A percentile compares a stretch with the other conserved stretches of the same genome.
phyloP scores from a whole-genome alignment of 2,329 filamentous ascomycete genomes.

The Graphilbum fragrans region DNA sequence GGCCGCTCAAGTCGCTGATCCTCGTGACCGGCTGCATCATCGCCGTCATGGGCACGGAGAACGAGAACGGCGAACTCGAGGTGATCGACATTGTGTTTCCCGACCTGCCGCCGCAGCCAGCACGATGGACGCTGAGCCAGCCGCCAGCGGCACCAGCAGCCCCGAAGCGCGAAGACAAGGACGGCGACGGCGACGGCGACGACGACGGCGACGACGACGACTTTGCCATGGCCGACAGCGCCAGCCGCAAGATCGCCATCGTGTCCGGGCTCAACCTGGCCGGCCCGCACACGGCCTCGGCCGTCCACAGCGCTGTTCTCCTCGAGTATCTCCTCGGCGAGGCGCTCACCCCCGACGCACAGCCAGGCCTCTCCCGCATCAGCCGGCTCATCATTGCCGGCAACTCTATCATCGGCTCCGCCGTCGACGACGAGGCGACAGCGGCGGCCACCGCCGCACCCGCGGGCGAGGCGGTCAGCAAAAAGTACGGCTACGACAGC shows the following conservation, averaged over 20 bases:
- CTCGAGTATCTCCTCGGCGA: conserved; percentile 85
- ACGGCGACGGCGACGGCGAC: conserved; percentile 26
- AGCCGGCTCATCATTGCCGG: conserved; percentile 83
- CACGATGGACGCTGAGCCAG: conserved; percentile 62
- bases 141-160: conserved; percentile 11
- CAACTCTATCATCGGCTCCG: conserved; percentile 56
- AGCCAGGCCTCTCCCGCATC: conserved; percentile 53
- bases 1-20: conserved; percentile 51
- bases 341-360: conserved; percentile 46
- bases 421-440: conserved; percentile 17
- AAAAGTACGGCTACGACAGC: conserved; percentile 88
- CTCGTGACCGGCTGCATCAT: conserved; percentile 90
- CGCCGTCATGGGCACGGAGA: conserved; percentile 91
- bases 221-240: conserved; percentile 10
- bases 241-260: conserved; percentile 57
- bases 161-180: conserved; percentile 20
- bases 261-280: conserved; percentile 82
- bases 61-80: conserved; percentile 82
- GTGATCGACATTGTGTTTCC: conserved; percentile 83
- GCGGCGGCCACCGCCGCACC: conserved; percentile 21
- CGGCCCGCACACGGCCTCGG: conserved; percentile 58
- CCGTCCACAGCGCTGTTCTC: conserved; percentile 63
- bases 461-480: conserved; percentile 2
- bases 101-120: conserved; percentile 71
- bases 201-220: conserved; percentile 43